Conservation (phyloP, 2,329 filamentous ascomycete species). For the Penicillium thymicola region DNA sequence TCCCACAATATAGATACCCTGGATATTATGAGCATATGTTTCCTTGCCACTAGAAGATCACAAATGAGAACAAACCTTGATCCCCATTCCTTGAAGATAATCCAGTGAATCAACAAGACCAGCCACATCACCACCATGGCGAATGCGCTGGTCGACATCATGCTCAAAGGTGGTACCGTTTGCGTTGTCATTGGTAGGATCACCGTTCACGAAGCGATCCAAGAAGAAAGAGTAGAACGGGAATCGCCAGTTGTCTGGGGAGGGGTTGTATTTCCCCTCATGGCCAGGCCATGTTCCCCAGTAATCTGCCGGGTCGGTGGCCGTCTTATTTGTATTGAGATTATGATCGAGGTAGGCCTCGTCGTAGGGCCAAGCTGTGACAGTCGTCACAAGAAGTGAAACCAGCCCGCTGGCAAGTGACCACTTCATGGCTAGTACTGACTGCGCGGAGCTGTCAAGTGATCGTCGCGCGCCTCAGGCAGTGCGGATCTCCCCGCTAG, state of each 20-base stretch:
- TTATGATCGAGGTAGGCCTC: slow-evolving; percentile 54
- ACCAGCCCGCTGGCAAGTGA: slow-evolving; percentile 27
- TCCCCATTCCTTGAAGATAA: slow-evolving; percentile 63
- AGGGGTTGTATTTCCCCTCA: slow-evolving; percentile 44
- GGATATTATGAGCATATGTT: slow-evolving; percentile 7
- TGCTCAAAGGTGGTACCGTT: slow-evolving; percentile 61
- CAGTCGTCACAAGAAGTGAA: slow-evolving; percentile 30
- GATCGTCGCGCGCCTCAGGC: neutral
- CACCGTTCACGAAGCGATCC: slow-evolving; percentile 63
- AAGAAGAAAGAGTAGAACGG: slow-evolving; percentile 65
- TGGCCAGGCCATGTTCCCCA: slow-evolving; percentile 54
- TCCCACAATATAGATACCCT: slow-evolving; percentile 61
- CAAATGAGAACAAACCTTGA: slow-evolving; percentile 46
- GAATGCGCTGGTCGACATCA: slow-evolving; percentile 59
- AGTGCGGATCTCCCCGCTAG: neutral
- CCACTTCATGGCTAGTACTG: slow-evolving; percentile 31
- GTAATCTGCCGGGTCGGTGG: slow-evolving; percentile 56
- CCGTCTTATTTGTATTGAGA: slow-evolving; percentile 57
- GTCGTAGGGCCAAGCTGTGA: slow-evolving; percentile 47
- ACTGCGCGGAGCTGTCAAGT: neutral
- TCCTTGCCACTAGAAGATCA: neutral
- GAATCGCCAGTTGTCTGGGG: slow-evolving; percentile 61
- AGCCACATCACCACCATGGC: slow-evolving; percentile 59
- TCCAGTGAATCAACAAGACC: slow-evolving; percentile 60
- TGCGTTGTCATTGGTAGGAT: slow-evolving; percentile 60